Conservation (phyloP, 192 early-diverging fungal species). For the Piromyces sp. region DNA sequence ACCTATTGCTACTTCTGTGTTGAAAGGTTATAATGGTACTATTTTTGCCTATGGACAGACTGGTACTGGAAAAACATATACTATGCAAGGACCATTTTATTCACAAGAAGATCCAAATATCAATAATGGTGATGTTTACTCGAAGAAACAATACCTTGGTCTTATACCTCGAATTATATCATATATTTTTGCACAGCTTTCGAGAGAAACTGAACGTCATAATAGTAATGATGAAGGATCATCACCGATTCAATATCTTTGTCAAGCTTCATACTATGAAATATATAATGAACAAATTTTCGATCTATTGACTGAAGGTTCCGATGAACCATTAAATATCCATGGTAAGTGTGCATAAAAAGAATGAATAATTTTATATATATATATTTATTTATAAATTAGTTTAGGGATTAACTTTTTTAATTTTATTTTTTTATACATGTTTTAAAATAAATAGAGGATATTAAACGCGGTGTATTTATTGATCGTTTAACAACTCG, state of each 20-base stretch:
- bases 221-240: background rate
- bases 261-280: conserved; percentile 21
- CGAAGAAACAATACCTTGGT: background rate
- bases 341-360: too few species aligned
- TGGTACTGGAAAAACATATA: conserved; percentile 40
- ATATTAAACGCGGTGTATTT: conserved; percentile 20
- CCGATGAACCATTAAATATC: background rate
- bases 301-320: conserved; percentile 12
- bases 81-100: conserved; percentile 31
- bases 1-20: conserved; percentile 1
- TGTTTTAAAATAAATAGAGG: background rate
- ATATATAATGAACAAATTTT: conserved; percentile 20
- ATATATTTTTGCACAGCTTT: conserved; percentile 6
- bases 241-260: conserved; percentile 17
- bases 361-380: too few species aligned
- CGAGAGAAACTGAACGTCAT: conserved; percentile 7
- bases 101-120: background rate
- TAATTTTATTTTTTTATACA: background rate
- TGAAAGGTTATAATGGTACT: conserved; percentile 19
- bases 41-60: conserved; percentile 43
- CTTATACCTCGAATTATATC: conserved; percentile 7
- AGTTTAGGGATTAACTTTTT: background rate
- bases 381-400: too few species aligned
- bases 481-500: conserved; percentile 16
- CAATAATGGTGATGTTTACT: background rate